Base-by-base conservation (phyloP, 345 rosid species). In the Gossypium australe region DNA sequence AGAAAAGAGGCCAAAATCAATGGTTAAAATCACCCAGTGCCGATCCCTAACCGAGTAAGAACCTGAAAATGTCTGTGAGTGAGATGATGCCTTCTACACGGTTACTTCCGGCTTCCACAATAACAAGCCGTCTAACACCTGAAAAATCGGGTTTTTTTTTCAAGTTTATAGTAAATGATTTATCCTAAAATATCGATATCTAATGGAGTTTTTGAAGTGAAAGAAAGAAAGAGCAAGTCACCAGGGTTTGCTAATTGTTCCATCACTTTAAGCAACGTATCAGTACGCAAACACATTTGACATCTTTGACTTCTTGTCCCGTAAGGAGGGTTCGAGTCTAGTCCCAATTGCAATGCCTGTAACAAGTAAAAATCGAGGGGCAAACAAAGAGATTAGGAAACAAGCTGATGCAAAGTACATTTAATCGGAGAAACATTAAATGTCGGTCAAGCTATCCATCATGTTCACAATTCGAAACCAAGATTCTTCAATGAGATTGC, bases 81-180 rank as follows among this genome's bases (percentile, higher is more conserved):
- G 92, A 80, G 62, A 89, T 73, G 24, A 89, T 83, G 79, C 94
- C 97, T 89, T 89, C 89, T 38, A 91, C 94, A 11, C 90, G 88
- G 76, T 88, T 91, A 73, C 92, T 91, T 43, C 97, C 94, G 17
- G 94, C 92, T 79, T 91, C 94, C 70, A 91, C 92, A 3, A 91
- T 83, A 43, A 91, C 78, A 58, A 91, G 79, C 72, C 92, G 85
- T 77, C 97, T 80, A 7, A 89, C 89, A 72, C 97, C 94, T 91
- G 84, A 45, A 75, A 63, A 3, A 3, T 52, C 67, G 4, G 3
- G 7, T 13, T n/a, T 16, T 17, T 47, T 61, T 47, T 49, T 62
- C 68, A 22, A 9, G 11, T 2, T 73, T n/a, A n/a, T 17, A 69
- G 16, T 2, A 17, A 3, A 27, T 69, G 14, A 52, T 17, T 69